A percentile compares a stretch with the other conserved stretches of the same genome.
These are phyloP conservation scores for Suhomyces kunorum DNA, from an alignment of 1,139 yeast genomes.

Conservation along the genomic window DNA sequence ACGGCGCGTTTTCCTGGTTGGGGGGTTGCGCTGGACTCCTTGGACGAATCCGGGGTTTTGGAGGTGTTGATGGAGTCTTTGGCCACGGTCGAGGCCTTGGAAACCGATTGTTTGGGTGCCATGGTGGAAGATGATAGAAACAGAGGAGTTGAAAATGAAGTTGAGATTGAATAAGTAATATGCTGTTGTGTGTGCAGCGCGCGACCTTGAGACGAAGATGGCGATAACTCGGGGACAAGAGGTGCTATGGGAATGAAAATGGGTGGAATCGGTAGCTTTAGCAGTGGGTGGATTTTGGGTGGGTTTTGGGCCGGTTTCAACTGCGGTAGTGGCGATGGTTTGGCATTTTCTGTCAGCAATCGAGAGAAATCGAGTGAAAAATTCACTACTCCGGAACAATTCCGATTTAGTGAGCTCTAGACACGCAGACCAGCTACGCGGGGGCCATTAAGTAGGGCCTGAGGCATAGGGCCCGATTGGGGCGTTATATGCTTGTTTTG, in stretches of 20 bases:
- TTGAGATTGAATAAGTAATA: conserved; percentile 3
- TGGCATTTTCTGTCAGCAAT: too few species aligned
- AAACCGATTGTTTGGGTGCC: conserved; percentile 1
- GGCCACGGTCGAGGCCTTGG: conserved; percentile 1
- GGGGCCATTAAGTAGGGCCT: too few species aligned
- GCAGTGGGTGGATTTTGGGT: neutral
- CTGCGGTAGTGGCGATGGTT: neutral
- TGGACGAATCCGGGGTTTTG: neutral
- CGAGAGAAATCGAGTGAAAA: too few species aligned
- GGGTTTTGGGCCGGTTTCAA: neutral
- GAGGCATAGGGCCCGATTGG: neutral
- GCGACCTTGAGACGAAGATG: neutral
- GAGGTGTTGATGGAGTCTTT: conserved; percentile 4
- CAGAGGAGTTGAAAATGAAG: neutral
- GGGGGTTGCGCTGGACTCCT: conserved; percentile 8
- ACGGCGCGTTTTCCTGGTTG: neutral
- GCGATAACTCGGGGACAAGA: too few species aligned
- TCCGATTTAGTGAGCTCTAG: neutral
- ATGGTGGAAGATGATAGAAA: neutral
- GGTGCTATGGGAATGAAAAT: too few species aligned
- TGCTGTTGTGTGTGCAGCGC: conserved; percentile 7
- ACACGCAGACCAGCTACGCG: too few species aligned
- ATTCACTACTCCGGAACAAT: neutral
- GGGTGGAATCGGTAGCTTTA: too few species aligned
- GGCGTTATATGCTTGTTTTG: too few species aligned